Base-by-base conservation (phyloP, 2,329 filamentous ascomycete species). In the Penicillium brasilianum region DNA sequence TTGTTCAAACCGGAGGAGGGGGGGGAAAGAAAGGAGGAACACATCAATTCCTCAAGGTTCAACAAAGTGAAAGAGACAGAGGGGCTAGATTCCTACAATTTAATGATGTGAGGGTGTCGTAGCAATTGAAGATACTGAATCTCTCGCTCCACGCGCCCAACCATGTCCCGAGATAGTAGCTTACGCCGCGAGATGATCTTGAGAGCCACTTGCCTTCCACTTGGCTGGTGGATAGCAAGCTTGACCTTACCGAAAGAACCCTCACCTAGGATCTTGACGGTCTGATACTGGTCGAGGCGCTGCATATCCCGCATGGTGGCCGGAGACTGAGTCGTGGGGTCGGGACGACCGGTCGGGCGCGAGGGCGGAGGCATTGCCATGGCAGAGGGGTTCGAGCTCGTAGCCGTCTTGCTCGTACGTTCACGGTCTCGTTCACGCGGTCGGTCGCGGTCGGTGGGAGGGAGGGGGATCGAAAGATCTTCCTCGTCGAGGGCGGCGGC, bases 181-280 rank as follows among this genome's bases (percentile, higher is more conserved):
- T 97, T 96, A 82, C 95, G 95, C 68, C 95, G 87, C 44, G 93
- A 91, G 73, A 99, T 99, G 74, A 98, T 97, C 84, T 99, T 99
- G 74, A 99, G 85, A 30, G 95, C 95, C 54, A 99, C 95, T 81
- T 97, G 92, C 78, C 98, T 93, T 66, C 91, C 91, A 68, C 92
- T 98, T 69, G 93, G 88, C 72, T 92, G 88, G 76, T 99, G 95
- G 44, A 93, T 90, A 22, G 95, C 95, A 71, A 99, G 87, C 83
- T 98, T 98, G 76, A 99, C 95, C 82, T 99, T 99, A 71, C 95
- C 95, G 77, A 99, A 99, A 2, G 93, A 97, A 50, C 95, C 95
- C 80, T 99, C 95, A 59, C 95, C 95, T 14, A 99, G 85, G 16
- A 94, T 97, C 76, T 89, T 90, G 69, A 97, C 84, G 59, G 97